These are phyloP conservation scores for Solanum pimpinellifolium DNA, from an alignment of 257 asterid genomes.

Conservation along the genomic window DNA sequence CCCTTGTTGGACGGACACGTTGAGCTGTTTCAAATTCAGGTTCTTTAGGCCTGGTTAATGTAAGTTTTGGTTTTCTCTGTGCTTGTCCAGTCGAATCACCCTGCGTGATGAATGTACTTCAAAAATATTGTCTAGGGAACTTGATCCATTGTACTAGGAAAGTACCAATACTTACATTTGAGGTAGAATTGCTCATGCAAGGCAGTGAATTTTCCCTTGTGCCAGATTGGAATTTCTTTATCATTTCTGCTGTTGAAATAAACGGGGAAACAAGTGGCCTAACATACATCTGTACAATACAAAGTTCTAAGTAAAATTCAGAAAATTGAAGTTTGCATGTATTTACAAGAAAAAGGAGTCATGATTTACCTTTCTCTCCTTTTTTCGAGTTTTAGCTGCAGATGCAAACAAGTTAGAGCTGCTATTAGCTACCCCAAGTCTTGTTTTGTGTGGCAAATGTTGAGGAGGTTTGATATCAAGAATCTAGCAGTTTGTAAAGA, in stretches of 20 bases:
- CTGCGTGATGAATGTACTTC: background rate
- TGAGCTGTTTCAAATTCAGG: conserved; percentile 90
- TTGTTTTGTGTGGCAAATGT: conserved; percentile 71
- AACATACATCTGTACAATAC: conserved; percentile 43
- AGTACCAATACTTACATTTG: conserved; percentile 28
- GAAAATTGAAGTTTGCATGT: background rate
- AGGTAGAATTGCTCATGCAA: conserved; percentile 20
- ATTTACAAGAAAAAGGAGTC: background rate
- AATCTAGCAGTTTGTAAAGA: conserved; percentile 32
- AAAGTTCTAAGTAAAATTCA: background rate
- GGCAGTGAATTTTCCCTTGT: conserved; percentile 55
- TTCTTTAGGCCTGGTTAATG: conserved; percentile 80
- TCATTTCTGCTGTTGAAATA: conserved; percentile 90
- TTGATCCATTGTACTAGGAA: background rate
- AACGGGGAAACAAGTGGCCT: conserved; percentile 67
- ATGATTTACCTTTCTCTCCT: conserved; percentile 44
- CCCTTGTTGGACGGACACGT: conserved; percentile 53
- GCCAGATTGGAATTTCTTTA: conserved; percentile 69
- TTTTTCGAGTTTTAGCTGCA: conserved; percentile 46
- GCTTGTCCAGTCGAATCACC: conserved; percentile 10
- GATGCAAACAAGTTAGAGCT: conserved; percentile 33
- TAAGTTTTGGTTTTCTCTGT: conserved; percentile 51
- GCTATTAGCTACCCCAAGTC: conserved; percentile 33
- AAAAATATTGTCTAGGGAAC: background rate
- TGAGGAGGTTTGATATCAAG: conserved; percentile 53